Evolutionary conservation across 2,329 filamentous ascomycete genomes (phyloP).

Genomic region (Ramichloridium luteum): DNA sequence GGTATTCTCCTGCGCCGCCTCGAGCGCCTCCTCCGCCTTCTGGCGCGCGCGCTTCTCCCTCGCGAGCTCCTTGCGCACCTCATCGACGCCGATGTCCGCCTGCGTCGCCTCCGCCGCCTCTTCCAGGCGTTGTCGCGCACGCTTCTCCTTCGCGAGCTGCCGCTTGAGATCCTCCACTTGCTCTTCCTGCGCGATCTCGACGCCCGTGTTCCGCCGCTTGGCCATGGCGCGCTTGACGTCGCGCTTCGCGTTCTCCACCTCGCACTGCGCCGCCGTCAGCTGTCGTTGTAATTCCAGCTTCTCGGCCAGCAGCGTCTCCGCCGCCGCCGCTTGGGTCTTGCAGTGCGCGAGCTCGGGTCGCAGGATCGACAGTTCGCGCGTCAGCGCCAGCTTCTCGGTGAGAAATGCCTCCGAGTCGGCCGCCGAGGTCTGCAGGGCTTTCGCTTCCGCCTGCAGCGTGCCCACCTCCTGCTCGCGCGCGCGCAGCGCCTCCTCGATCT

Average conservation of each 20-base stretch:
- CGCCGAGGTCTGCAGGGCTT: conserved; percentile 53
- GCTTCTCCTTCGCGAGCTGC: conserved; percentile 34
- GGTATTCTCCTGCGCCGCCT: conserved; percentile 27
- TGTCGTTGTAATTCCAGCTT: conserved; percentile 72
- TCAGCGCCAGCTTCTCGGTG: conserved; percentile 50
- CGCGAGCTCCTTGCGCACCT: conserved; percentile 22
- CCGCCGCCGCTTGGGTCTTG: conserved; percentile 43
- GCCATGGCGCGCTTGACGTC: conserved; percentile 46
- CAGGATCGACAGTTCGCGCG: conserved; percentile 46
- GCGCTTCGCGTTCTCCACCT: conserved; percentile 73
- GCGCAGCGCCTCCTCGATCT: conserved; percentile 40
- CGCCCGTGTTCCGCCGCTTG: conserved; percentile 38
- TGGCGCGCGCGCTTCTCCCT: conserved; percentile 22
- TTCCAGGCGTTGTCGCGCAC: conserved; percentile 31
- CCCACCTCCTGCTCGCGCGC: conserved; percentile 43
- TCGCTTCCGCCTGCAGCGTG: conserved; percentile 56
- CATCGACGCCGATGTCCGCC: conserved; percentile 21
- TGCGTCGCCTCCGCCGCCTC: conserved; percentile 24
- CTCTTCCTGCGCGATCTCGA: conserved; percentile 32
- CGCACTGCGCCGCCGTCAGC: conserved; percentile 62
- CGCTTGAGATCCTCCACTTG: conserved; percentile 35
- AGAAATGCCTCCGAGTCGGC: conserved; percentile 60
- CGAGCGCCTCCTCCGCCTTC: conserved; percentile 23
- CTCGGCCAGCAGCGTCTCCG: conserved; percentile 61
- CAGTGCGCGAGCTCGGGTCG: conserved; percentile 53